phyloP scores from a whole-genome alignment of 306 rosid genomes.

The Prunus campanulata region DNA sequence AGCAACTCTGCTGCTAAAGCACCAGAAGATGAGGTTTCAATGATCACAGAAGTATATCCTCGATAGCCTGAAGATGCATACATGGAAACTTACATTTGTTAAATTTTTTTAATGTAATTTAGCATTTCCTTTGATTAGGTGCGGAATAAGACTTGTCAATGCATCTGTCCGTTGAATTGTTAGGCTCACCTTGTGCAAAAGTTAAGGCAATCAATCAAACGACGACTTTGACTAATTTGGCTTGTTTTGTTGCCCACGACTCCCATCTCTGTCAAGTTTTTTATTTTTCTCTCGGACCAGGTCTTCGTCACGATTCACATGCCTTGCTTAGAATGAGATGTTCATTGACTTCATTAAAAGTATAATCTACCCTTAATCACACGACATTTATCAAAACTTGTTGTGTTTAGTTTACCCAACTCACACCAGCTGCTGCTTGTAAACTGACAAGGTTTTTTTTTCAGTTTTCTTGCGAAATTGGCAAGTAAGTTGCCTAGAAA shows the following conservation, averaged over 20 bases:
- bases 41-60: slow-evolving; percentile 1
- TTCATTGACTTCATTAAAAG: not conserved
- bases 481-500: too few species aligned
- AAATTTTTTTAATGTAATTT: not conserved
- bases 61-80: not conserved
- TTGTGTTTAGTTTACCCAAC: too few species aligned
- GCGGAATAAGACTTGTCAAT: not conserved
- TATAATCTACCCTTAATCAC: too few species aligned
- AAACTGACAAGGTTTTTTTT: too few species aligned
- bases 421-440: too few species aligned
- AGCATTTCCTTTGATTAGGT: not conserved
- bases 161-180: too few species aligned
- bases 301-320: not conserved
- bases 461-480: too few species aligned
- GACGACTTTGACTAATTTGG: not conserved
- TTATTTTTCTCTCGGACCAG: not conserved
- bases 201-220: not conserved
- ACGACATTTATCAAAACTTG: too few species aligned
- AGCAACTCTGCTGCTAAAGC: not conserved
- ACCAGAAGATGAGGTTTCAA: not conserved
- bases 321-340: not conserved
- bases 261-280: not conserved
- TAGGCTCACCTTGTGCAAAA: too few species aligned
- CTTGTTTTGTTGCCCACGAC: not conserved
- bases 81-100: not conserved